These are phyloP conservation scores for Aspergillus bridgeri DNA, from an alignment of 495 filamentous ascomycete species.

Conservation along the genomic window DNA sequence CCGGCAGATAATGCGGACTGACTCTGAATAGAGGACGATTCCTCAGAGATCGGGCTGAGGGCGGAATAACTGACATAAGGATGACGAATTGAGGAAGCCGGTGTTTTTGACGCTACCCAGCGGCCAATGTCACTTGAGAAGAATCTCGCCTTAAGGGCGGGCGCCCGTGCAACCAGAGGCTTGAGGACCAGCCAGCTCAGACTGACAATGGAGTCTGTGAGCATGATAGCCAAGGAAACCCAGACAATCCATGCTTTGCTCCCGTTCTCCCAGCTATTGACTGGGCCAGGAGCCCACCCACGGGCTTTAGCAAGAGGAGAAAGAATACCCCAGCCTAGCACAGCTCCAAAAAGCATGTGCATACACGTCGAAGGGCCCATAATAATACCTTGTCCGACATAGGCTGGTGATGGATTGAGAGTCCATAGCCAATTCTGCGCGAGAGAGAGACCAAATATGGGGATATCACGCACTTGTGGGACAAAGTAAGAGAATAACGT, in stretches of 20 bases:
- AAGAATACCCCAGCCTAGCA: slow-evolving; percentile 87
- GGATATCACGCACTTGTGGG: slow-evolving; percentile 77
- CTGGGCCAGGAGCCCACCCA: slow-evolving; percentile 86
- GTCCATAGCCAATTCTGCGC: slow-evolving; percentile 90
- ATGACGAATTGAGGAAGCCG: slow-evolving; percentile 12
- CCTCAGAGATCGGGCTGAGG: slow-evolving; percentile 29
- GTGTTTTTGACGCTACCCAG: slow-evolving; percentile 23
- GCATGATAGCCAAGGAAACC: slow-evolving; percentile 93
- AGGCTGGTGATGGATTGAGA: slow-evolving; percentile 90
- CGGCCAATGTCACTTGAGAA: slow-evolving; percentile 25
- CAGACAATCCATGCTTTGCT: slow-evolving; percentile 99
- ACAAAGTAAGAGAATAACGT: slow-evolving; percentile 92
- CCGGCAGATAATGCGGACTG: slow-evolving; percentile 8
- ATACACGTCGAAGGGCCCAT: slow-evolving; percentile 89
- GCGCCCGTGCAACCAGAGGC: slow-evolving; percentile 48
- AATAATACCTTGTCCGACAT: slow-evolving; percentile 76
- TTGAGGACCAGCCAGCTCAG: slow-evolving; percentile 74
- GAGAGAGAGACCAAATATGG: slow-evolving; percentile 72
- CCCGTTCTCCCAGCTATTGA: slow-evolving; percentile 82
- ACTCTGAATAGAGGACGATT: slow-evolving; percentile 9
- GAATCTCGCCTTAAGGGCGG: slow-evolving; percentile 30
- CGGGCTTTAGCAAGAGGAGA: slow-evolving; percentile 80
- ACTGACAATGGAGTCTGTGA: slow-evolving; percentile 86
- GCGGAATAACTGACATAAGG: slow-evolving; percentile 42
- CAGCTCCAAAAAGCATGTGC: slow-evolving; percentile 91